Base-by-base conservation (phyloP, 306 rosid genomes). In the Pachyrhizus erosus region DNA sequence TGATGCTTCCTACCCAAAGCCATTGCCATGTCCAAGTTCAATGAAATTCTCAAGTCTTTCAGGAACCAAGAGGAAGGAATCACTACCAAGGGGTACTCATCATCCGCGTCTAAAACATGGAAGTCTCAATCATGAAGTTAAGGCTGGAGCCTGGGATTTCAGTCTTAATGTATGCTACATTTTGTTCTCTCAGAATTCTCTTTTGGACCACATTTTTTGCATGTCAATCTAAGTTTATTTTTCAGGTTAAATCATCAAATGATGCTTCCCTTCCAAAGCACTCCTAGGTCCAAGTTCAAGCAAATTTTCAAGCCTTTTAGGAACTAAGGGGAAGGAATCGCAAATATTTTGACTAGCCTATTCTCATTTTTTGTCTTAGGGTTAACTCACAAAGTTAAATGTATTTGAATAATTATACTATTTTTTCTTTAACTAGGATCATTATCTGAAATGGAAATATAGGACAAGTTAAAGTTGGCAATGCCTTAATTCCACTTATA, bases 11-110 rank as follows among this genome's bases (percentile, higher is more conserved):
- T 66, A 5, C 12, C 58, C 12, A 70, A 34, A 10, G 54, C 61
- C 66, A 40, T 62, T 76, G n/a, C 18, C 49, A 76, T 49, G 29
- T 77, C 69, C 82, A 76, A 72, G 14, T 54, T 70, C 84, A 80
- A 51, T 18, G 76, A 45, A 40, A 3, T 24, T 34, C 70, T n/a
- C 48, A 23, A 49, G 69, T 14, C 73, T 73, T 81, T 43, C 83
- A 3, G 78, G 78, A 54, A 55, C 62, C 6, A 82, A 82, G 60
- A 17, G 57, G 26, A 78, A 52, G 57, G 68, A 84, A 27, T n/a
- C 21, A 23, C 81, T 54, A 49, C 9, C 60, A n/a, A 52, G 26
- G 2, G 18, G 11, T 48, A 37, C 37, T 31, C 40, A 33, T 40
- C 61, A 18, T n/a, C 37, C 45, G 31, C 37, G 2, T 37, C 24